Percentiles rank a stretch among this genome's conserved stretches.
Evolutionary conservation across 805 yeast species (phyloP).

Genomic region (Candida vartiovaarae): DNA sequence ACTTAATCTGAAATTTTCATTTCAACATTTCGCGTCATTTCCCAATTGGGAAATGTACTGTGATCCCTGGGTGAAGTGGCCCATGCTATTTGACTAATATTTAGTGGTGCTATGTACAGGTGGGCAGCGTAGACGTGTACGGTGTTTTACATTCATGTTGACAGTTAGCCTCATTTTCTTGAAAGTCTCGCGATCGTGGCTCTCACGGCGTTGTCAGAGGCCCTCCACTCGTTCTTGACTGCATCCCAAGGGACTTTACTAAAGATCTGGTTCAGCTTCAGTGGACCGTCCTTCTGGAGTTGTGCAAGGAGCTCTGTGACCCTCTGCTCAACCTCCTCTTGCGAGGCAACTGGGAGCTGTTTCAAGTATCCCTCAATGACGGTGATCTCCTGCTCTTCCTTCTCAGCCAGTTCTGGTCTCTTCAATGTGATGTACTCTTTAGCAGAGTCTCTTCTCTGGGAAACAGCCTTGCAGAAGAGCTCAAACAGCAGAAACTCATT

Average conservation of each 20-base stretch:
- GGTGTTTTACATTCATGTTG: no score
- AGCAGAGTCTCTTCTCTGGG: constrained; percentile 44
- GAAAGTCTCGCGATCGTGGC: constrained; percentile 23
- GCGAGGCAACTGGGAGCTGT: constrained; percentile 41
- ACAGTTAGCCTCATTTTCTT: background rate
- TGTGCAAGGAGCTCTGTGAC: constrained; percentile 23
- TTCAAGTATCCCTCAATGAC: constrained; percentile 34
- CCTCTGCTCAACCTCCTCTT: constrained; percentile 33
- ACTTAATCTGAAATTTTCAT: background rate
- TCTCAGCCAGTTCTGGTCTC: constrained; percentile 47
- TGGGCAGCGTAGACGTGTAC: no score
- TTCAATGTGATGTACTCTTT: constrained; percentile 37
- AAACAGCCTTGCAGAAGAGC: constrained; percentile 35
- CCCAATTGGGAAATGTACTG: background rate
- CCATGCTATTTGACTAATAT: background rate
- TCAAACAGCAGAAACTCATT: constrained; percentile 31
- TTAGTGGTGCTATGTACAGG: constrained; percentile 4
- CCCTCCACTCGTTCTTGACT: constrained; percentile 30
- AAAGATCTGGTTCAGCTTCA: constrained; percentile 26
- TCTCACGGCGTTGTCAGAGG: constrained; percentile 27
- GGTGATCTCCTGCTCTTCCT: constrained; percentile 39
- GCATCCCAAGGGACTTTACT: constrained; percentile 27
- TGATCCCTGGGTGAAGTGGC: background rate
- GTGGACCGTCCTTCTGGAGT: constrained; percentile 17
- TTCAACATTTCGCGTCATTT: background rate